Base-by-base conservation (phyloP, 1,284 basidiomycete species). In the Moesziomyces antarcticus region DNA sequence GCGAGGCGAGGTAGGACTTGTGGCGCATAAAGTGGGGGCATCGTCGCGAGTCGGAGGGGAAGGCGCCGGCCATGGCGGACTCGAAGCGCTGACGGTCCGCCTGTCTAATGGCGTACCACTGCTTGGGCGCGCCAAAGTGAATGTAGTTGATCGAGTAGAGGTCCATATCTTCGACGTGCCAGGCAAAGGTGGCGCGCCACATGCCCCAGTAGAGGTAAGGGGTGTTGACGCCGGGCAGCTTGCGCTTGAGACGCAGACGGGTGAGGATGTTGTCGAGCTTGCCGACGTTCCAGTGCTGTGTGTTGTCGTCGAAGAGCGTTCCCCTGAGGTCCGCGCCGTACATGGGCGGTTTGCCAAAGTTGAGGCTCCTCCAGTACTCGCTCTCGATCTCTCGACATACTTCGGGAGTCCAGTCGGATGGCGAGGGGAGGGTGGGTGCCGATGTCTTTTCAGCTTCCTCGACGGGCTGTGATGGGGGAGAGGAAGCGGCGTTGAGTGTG, bases 111-210 rank as follows among this genome's bases (percentile, higher is more conserved):
- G 94, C 91, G 85, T 99, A 99, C 96, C 97, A 99, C 82, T 93
- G 88, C 80, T 89, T 99, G 1, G 94, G 95, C 0, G 96, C 95
- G 3, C 96, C 96, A 82, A 98, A 99, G 85, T 99, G 96, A 68
- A 99, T 94, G 83, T 97, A 98, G 85, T 98, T 99, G 87, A 99
- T 99, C 57, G 93, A 96, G 86, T 96, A 97, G 3, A 99, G 88
- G 83, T 98, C 96, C 77, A 87, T 87, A 73, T 89, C 89, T 79
- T 99, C 96, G 49, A 99, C 96, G 79, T 99, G 96, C 97, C 97
- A 99, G 0, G 96, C 94, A 85, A 99, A 85, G 0, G 94, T 95
- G 16, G 97, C 96, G 54, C 94, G 88, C 96, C 96, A 99, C 94
- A 97, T 97, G 73, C 96, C 96, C 85, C 97, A 98, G 85, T 99